Evolutionary conservation across 495 filamentous ascomycete species (phyloP).

Genomic region (Chaetomium fimeti): DNA sequence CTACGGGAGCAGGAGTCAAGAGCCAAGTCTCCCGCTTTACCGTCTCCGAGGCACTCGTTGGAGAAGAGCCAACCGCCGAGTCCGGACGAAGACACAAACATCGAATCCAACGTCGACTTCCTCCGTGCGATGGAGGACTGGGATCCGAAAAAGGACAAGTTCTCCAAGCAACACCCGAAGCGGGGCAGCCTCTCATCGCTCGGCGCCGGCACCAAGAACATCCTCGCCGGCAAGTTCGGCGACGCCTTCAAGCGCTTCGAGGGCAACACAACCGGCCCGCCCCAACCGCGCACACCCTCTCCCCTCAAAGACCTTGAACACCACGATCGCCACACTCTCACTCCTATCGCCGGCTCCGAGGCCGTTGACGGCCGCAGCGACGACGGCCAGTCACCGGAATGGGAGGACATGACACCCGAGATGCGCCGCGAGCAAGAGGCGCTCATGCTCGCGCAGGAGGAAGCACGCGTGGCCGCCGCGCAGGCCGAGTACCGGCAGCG

Average conservation of each 20-base stretch:
- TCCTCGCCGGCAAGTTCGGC: conserved; percentile 86
- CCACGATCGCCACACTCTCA: conserved; percentile 55
- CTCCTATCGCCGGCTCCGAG: conserved; percentile 75
- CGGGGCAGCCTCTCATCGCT: conserved; percentile 78
- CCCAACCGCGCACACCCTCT: conserved; percentile 53
- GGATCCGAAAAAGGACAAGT: conserved; percentile 66
- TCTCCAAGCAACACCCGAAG: conserved; percentile 67
- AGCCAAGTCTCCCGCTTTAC: conserved; percentile 40
- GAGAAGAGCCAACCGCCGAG: conserved; percentile 41
- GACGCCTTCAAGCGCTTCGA: conserved; percentile 96
- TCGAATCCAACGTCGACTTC: conserved; percentile 86
- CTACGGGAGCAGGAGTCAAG: conserved; percentile 62
- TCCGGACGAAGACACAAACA: conserved; percentile 62
- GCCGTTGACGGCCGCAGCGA: conserved; percentile 68
- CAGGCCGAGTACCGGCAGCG: conserved; percentile 86
- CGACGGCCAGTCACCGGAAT: conserved; percentile 57
- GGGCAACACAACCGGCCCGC: conserved; percentile 44
- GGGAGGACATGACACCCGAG: conserved; percentile 80
- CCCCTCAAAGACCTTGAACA: conserved; percentile 54
- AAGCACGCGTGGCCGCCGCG: conserved; percentile 85
- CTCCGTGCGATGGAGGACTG: conserved; percentile 73
- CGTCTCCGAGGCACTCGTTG: conserved; percentile 36
- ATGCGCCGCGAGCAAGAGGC: conserved; percentile 89
- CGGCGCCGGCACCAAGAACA: conserved; percentile 72
- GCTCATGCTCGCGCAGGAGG: conserved; percentile 78